Conservation (phyloP, 2,329 filamentous ascomycete genomes). For the Metarhizium album region DNA sequence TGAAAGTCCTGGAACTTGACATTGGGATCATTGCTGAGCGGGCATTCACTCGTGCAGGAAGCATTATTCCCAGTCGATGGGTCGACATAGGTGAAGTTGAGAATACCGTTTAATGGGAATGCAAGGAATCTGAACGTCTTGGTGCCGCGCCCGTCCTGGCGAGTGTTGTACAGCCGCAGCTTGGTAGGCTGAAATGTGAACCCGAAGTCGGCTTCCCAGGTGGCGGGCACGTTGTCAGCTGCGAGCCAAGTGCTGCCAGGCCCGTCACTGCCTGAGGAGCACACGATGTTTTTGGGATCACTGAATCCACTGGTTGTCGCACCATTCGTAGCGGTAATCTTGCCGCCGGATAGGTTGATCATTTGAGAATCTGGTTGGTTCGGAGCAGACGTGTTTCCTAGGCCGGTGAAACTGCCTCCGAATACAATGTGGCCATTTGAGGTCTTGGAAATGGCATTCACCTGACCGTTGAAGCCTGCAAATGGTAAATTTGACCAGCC, state of each 20-base stretch:
- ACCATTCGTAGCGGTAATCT: constrained; percentile 56
- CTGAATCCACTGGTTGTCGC: constrained; percentile 53
- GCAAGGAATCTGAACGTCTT: constrained; percentile 81
- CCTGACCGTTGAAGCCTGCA: constrained; percentile 86
- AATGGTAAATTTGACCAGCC: constrained; percentile 79
- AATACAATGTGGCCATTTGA: constrained; percentile 81
- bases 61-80: constrained; percentile 54
- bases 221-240: constrained; percentile 62
- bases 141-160: constrained; percentile 72
- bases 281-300: constrained; percentile 73
- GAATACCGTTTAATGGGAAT: constrained; percentile 78
- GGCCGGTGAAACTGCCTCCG: constrained; percentile 77
- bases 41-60: constrained; percentile 73
- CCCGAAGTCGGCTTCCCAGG: constrained; percentile 71
- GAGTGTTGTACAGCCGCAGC: constrained; percentile 79
- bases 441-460: constrained; percentile 72
- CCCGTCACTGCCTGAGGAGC: constrained; percentile 55
- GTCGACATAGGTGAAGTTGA: constrained; percentile 90
- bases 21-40: constrained; percentile 61
- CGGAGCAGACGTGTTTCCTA: constrained; percentile 68
- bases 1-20: constrained; percentile 75
- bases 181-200: constrained; percentile 84
- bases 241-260: constrained; percentile 72
- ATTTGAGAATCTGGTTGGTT: constrained; percentile 61
- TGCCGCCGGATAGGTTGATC: constrained; percentile 74